Evolutionary conservation across 2,329 filamentous ascomycete species (phyloP).

Genomic region (Sporothrix sp.): DNA sequence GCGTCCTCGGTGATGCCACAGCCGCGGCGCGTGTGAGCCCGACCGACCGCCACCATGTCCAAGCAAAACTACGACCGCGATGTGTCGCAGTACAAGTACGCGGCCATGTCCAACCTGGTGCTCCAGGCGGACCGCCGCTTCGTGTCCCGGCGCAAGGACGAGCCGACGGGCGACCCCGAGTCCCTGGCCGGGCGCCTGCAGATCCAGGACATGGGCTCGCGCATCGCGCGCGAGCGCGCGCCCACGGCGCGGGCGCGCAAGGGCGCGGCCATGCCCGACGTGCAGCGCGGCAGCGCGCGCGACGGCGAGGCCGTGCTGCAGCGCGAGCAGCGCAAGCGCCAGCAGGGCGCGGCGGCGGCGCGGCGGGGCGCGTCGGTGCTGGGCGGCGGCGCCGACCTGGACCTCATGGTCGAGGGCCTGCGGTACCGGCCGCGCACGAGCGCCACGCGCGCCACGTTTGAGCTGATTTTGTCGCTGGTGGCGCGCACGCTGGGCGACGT

Average conservation of each 20-base stretch:
- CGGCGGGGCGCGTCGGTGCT: constrained; percentile 70
- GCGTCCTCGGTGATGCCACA: neutral
- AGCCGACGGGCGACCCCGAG: constrained; percentile 93
- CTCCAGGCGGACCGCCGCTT: constrained; percentile 98
- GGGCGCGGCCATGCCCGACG: constrained; percentile 52
- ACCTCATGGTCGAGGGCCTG: constrained; percentile 82
- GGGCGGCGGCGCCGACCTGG: constrained; percentile 65
- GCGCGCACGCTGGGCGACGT: constrained; percentile 86
- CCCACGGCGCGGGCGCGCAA: constrained; percentile 64
- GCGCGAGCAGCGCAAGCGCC: constrained; percentile 78
- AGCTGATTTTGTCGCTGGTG: constrained; percentile 86
- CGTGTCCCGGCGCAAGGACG: constrained; percentile 82
- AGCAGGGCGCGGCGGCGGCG: constrained; percentile 51
- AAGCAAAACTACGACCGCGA: constrained; percentile 54
- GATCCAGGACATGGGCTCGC: constrained; percentile 87
- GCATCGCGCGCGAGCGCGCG: constrained; percentile 67
- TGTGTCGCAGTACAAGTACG: constrained; percentile 97
- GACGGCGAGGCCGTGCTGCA: constrained; percentile 79
- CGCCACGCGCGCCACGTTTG: constrained; percentile 85
- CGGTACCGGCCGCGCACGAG: constrained; percentile 85
- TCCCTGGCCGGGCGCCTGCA: constrained; percentile 90
- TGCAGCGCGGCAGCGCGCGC: constrained; percentile 64
- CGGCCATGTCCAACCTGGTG: constrained; percentile 99
- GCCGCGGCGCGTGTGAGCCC: too few species aligned
- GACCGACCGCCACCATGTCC: constrained; percentile 49